Evolutionary conservation across 306 rosid genomes (phyloP).

Genomic region (Glycine soja): DNA sequence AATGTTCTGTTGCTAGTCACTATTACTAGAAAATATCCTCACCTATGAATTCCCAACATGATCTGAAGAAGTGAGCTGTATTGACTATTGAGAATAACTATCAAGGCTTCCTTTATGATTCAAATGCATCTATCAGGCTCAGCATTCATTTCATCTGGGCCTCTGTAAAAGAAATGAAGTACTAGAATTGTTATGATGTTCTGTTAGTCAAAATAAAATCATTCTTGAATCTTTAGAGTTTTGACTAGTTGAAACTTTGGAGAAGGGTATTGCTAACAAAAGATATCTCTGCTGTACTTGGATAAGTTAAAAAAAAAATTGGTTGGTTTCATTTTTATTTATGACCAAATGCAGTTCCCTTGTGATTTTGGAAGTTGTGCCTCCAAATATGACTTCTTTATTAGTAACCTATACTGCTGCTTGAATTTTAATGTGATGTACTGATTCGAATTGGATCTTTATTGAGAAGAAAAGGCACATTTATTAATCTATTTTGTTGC

Average conservation of each 20-base stretch:
- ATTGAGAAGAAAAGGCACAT: no score
- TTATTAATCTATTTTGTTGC: background rate
- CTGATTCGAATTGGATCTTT: background rate
- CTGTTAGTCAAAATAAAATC: background rate
- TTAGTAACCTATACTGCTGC: background rate
- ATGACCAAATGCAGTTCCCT: background rate
- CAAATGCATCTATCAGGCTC: slow-evolving; percentile 17
- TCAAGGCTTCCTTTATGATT: background rate
- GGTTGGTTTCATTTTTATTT: background rate
- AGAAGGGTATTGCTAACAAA: background rate
- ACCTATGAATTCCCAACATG: background rate
- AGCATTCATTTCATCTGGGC: background rate
- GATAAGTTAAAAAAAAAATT: background rate
- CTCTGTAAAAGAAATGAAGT: background rate
- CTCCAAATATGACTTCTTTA: background rate
- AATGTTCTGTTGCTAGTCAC: no score
- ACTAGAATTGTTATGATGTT: slow-evolving; percentile 15
- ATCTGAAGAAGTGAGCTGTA: no score
- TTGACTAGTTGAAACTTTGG: background rate
- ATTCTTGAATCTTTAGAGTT: background rate
- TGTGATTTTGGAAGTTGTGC: background rate
- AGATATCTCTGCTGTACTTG: background rate
- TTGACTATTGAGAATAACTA: background rate
- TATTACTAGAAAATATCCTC: no score
- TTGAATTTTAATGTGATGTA: background rate